phyloP scores from a whole-genome alignment of 768 basidiomycete genomes.

The Ramaria rubella region DNA sequence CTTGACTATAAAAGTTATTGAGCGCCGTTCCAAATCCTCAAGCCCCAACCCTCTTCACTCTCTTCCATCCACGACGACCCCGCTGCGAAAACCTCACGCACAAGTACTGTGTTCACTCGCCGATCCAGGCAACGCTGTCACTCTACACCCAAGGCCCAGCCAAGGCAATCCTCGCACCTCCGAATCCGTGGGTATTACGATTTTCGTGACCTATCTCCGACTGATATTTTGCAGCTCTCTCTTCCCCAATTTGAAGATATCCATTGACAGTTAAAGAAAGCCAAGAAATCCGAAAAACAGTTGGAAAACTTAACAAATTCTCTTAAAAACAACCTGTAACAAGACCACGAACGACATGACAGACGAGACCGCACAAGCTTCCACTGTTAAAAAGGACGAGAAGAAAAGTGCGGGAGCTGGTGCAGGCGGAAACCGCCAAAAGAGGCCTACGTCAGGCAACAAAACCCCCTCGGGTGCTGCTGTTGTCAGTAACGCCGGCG shows the following conservation, averaged over 20 bases:
- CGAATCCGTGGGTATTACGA: constrained; percentile 7
- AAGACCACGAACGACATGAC: constrained; percentile 82
- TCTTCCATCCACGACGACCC: constrained; percentile 7
- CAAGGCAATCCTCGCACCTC: constrained; percentile 10
- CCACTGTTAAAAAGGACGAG: constrained; percentile 56
- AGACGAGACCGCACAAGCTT: constrained; percentile 52
- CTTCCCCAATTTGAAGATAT: not conserved
- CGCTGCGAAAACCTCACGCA: constrained; percentile 7
- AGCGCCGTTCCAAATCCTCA: constrained; percentile 10
- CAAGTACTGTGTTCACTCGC: constrained; percentile 13
- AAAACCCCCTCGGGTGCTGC: constrained; percentile 36
- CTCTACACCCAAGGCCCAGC: constrained; percentile 9
- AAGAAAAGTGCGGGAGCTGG: constrained; percentile 46
- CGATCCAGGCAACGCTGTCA: constrained; percentile 12
- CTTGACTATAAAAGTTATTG: not conserved
- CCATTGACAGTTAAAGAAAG: constrained; percentile 24
- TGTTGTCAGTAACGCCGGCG: constrained; percentile 22
- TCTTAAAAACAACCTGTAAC: constrained; percentile 14
- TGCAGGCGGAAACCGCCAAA: constrained; percentile 43
- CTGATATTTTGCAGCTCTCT: constrained; percentile 8
- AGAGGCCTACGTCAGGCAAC: constrained; percentile 44
- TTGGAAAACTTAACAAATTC: constrained; percentile 28
- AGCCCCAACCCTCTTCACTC: not conserved
- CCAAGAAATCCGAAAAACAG: constrained; percentile 45
- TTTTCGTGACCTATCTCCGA: not conserved